Evolutionary conservation across 23 red algal species (phyloP).

Genomic region (Rhodosorus marinus): DNA sequence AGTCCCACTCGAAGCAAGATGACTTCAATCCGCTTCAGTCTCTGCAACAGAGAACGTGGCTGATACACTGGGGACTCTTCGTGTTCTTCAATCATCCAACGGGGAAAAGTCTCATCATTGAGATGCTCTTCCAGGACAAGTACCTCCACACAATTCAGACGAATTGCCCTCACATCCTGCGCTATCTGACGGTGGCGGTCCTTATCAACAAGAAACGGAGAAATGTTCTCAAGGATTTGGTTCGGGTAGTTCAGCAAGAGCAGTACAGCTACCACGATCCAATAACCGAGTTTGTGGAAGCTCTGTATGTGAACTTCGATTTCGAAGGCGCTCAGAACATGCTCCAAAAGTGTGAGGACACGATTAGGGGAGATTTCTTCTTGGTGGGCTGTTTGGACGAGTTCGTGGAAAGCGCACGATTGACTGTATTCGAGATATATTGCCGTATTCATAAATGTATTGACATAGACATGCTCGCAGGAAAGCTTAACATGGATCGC

Average conservation of each 20-base stretch:
- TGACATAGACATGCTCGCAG: constrained; percentile 71
- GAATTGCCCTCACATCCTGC: constrained; percentile 93
- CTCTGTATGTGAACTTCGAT: constrained; percentile 87
- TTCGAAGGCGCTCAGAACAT: constrained; percentile 73
- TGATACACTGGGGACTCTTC: constrained; percentile 96
- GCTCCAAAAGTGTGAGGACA: constrained; percentile 73
- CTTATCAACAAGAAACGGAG: constrained; percentile 31
- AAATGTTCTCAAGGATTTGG: constrained; percentile 62
- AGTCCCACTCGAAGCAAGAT: constrained; percentile 5
- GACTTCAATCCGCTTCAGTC: constrained; percentile 84
- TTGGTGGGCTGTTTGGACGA: constrained; percentile 48
- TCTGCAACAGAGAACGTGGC: constrained; percentile 88
- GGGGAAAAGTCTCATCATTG: constrained; percentile 54
- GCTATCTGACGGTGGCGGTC: constrained; percentile 71
- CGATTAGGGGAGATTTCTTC: constrained; percentile 67
- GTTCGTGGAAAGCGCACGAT: constrained; percentile 67
- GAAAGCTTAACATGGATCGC: constrained; percentile 78
- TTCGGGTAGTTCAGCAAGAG: constrained; percentile 61
- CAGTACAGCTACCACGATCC: constrained; percentile 50
- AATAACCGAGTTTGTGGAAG: constrained; percentile 68
- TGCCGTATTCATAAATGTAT: constrained; percentile 82
- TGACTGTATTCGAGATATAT: constrained; percentile 91
- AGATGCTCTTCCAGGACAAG: constrained; percentile 70
- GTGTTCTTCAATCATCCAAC: constrained; percentile 82
- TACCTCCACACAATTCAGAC: constrained; percentile 95